These are phyloP conservation scores for Lactifluus volemus DNA, from an alignment of 768 basidiomycete genomes.

Conservation along the genomic window DNA sequence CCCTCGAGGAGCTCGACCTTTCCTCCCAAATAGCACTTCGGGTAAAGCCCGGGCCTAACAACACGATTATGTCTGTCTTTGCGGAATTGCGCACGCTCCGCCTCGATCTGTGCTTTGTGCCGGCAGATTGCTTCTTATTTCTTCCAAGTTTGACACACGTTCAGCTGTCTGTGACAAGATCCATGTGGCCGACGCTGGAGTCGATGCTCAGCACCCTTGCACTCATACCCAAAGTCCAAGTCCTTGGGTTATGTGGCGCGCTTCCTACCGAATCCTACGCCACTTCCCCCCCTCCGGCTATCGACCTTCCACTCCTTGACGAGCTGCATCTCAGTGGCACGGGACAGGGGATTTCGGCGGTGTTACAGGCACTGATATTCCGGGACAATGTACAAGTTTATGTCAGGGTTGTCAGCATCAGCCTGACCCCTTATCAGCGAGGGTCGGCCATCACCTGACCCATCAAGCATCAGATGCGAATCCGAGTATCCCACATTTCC, in stretches of 20 bases:
- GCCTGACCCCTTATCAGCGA: too few species aligned
- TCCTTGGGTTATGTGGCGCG: constrained; percentile 7
- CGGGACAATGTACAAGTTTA: not conserved
- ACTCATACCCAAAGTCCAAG: not conserved
- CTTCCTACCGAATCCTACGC: not conserved
- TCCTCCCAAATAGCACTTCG: too few species aligned
- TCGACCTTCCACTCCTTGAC: not conserved
- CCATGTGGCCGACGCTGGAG: constrained; percentile 4
- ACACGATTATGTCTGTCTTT: not conserved
- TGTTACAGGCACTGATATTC: not conserved
- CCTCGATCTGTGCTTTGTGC: not conserved
- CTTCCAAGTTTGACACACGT: constrained; percentile 1
- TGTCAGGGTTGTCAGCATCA: too few species aligned
- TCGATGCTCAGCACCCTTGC: constrained; percentile 2
- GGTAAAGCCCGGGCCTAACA: too few species aligned
- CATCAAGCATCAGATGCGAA: too few species aligned
- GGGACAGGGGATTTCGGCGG: not conserved
- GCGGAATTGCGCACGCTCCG: not conserved
- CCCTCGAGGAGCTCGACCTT: constrained; percentile 15
- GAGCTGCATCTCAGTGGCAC: constrained; percentile 1
- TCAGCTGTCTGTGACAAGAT: not conserved
- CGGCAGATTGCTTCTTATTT: not conserved
- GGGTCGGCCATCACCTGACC: too few species aligned
- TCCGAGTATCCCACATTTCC: too few species aligned
- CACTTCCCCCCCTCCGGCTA: not conserved